These are phyloP conservation scores for Teratosphaeria gauchensis DNA, from an alignment of 2,329 filamentous ascomycete genomes.

Conservation along the genomic window DNA sequence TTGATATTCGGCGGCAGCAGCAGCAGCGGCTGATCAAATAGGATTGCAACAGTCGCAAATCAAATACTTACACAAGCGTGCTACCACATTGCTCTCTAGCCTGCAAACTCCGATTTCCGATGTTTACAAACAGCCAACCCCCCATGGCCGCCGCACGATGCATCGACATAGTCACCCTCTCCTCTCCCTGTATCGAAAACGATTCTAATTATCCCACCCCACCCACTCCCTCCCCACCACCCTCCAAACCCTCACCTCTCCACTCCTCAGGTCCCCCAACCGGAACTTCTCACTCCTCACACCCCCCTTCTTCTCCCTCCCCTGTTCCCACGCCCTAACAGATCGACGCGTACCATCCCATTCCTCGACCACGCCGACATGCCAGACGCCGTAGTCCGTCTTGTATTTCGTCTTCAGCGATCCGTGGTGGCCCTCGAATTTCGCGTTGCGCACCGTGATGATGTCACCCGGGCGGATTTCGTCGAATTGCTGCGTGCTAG, in stretches of 20 bases:
- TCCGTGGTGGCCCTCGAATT: conserved; percentile 78
- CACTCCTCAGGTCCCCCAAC: conserved; percentile 80
- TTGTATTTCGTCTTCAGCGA: conserved; percentile 92
- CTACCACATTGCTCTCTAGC: too few relatives aligned
- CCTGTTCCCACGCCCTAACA: conserved; percentile 90
- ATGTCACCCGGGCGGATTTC: conserved; percentile 92
- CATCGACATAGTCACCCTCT: not conserved
- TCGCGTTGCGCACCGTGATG: conserved; percentile 81
- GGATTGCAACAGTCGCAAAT: too few relatives aligned
- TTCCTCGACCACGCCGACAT: conserved; percentile 84
- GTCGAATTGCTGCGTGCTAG: conserved; percentile 78
- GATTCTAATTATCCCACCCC: conserved; percentile 56
- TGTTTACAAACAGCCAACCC: not conserved
- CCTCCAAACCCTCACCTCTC: conserved; percentile 95
- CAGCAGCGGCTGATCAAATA: too few relatives aligned
- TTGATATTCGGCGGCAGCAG: too few relatives aligned
- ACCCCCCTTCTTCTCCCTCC: conserved; percentile 60
- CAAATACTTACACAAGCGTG: too few relatives aligned
- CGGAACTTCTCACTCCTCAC: conserved; percentile 90
- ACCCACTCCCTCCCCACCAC: conserved; percentile 90
- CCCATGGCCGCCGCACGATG: not conserved
- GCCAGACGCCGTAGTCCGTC: conserved; percentile 61
- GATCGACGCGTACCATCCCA: conserved; percentile 99
- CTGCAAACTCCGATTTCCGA: too few relatives aligned
- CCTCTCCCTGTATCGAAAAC: not conserved